Percentiles rank a stretch among this genome's conserved stretches.
Evolutionary conservation across 257 asterid genomes (phyloP).

Genomic region (Rubia yunnanensis): DNA sequence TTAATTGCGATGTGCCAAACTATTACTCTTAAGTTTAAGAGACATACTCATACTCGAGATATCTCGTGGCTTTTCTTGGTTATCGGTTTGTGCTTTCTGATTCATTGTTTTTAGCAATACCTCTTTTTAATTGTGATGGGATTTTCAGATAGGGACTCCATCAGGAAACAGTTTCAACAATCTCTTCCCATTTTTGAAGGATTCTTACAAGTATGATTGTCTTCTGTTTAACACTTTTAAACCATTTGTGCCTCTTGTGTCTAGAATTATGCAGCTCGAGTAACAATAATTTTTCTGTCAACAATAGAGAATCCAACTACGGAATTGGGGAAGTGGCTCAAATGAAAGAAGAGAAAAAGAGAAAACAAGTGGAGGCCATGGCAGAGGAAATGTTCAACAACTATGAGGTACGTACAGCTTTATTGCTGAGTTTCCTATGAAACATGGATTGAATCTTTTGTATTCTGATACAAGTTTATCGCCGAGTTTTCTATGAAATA

Average conservation of each 20-base stretch:
- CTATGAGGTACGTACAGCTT: constrained; percentile 48
- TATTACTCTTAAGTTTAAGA: neutral
- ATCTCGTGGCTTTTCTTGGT: neutral
- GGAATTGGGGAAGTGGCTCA: constrained; percentile 63
- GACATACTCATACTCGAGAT: neutral
- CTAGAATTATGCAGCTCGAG: neutral
- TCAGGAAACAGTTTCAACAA: constrained; percentile 79
- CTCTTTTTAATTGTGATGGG: constrained; percentile 5
- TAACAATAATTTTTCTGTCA: constrained; percentile 6
- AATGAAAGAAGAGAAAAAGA: constrained; percentile 67
- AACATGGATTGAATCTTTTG: constrained; percentile 1
- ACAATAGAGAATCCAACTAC: constrained; percentile 61
- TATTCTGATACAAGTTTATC: constrained; percentile 10
- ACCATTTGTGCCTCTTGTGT: neutral
- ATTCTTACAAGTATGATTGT: constrained; percentile 61
- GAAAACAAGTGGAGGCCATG: constrained; percentile 85
- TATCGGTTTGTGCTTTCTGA: neutral
- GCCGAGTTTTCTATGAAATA: constrained; percentile 2
- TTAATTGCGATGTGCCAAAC: neutral
- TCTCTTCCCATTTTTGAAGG: constrained; percentile 66
- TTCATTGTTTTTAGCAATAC: neutral
- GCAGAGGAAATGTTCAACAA: constrained; percentile 84
- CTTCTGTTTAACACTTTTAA: neutral
- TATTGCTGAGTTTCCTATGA: constrained; percentile 5
- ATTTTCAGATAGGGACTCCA: constrained; percentile 39